Evolutionary conservation across 139 green algal species (phyloP), one percentile per base, ranked within the genome.

Genomic region (Coelastrella sp.): DNA sequence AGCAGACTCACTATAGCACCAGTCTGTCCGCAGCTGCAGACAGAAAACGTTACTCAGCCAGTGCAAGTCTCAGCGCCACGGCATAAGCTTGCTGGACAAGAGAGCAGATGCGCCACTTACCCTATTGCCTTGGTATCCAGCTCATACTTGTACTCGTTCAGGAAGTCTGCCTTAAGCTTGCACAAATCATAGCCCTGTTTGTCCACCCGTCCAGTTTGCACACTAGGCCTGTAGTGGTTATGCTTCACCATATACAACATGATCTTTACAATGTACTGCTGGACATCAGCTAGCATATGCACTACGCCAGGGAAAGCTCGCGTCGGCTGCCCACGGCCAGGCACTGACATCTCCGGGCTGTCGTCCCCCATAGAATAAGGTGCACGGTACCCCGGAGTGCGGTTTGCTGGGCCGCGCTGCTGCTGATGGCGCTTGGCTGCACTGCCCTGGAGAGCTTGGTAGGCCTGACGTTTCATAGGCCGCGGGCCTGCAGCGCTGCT

Each of bases 141-240:
- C 22, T 86, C 80, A 71, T 86, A 86, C n/a, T 77, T 87, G 81
- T 77, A 87, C 61, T 76, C 73, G 64, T 87, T 68, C 4, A 75
- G 19, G 64, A 87, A 87, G 64, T 87, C 81, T n/a, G 47, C n/a
- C 64, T 87, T 87, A 22, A 87, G 73, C 60, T 58, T 74, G 81
- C 81, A 87, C 81, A 87, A 64, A 23, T 87, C 81, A 56, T 87
- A 87, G 59, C 81, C 81, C 5, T 65, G 54, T 54, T 22, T 78
- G 13, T 58, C 64, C 11, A 19, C 47, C 77, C 77, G 19, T 5
- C 64, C 73, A 47, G 61, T 77, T 11, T 60, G 60, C 61, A 54
- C 59, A 7, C 7, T 23, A 19, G 57, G 54, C 7, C 79, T 85
- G 79, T 60, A 85, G 17, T 85, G 79, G 79, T 74, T 86, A 20